Conservation (phyloP, 495 filamentous ascomycete species). For the Neurospora cerealis region DNA sequence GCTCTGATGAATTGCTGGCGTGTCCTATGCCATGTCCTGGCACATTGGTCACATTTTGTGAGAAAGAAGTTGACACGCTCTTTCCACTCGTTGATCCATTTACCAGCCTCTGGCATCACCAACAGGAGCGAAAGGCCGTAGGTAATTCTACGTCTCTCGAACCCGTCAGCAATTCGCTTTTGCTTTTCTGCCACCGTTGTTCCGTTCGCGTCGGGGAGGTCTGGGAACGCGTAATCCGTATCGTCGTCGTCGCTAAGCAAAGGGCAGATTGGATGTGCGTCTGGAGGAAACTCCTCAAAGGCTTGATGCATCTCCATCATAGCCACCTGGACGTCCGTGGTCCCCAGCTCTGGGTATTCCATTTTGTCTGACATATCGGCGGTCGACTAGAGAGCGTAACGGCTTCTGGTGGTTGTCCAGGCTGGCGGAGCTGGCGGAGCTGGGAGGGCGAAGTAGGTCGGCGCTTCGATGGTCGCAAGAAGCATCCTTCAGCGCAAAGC, state of each 20-base stretch:
- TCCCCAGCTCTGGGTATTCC: not conserved
- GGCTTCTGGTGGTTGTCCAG: not conserved
- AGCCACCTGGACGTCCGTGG: slow-evolving; percentile 9
- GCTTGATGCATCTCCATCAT: slow-evolving; percentile 19
- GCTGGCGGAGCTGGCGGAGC: not conserved
- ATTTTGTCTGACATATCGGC: slow-evolving; percentile 14
- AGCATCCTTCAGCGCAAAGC: not conserved
- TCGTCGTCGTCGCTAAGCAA: slow-evolving; percentile 31
- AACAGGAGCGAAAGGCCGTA: slow-evolving; percentile 58
- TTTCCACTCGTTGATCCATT: slow-evolving; percentile 49
- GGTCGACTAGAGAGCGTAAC: not conserved
- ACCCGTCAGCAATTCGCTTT: slow-evolving; percentile 36
- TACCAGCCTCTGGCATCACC: slow-evolving; percentile 52
- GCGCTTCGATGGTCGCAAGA: not conserved
- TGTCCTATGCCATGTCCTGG: slow-evolving; percentile 67
- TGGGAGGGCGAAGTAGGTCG: not conserved
- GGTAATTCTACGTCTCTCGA: slow-evolving; percentile 43
- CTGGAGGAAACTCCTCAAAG: slow-evolving; percentile 17
- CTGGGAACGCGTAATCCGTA: slow-evolving; percentile 44
- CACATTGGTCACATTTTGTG: slow-evolving; percentile 66
- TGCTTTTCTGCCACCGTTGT: slow-evolving; percentile 27
- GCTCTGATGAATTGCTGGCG: slow-evolving; percentile 14
- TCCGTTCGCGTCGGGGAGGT: slow-evolving; percentile 22
- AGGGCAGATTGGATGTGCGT: slow-evolving; percentile 36
- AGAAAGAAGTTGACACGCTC: slow-evolving; percentile 38